Percentiles rank a stretch among this genome's conserved stretches.
phyloP scores from a whole-genome alignment of 1,284 basidiomycete genomes.

The Taiwanofungus camphoratus region DNA sequence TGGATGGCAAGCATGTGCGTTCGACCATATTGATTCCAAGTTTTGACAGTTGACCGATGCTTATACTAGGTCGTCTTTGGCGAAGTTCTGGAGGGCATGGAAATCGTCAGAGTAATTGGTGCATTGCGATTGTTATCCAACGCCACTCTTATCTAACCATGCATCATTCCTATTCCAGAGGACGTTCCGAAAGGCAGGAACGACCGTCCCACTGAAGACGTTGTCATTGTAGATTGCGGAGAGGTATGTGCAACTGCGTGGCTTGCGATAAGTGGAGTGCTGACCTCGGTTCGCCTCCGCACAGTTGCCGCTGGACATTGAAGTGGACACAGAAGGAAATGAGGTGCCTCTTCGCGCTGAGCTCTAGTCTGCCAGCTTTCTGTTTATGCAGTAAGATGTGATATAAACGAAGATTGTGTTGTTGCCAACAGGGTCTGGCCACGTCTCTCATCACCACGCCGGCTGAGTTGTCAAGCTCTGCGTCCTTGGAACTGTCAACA shows the following conservation, averaged over 20 bases:
- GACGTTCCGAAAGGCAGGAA: constrained; percentile 57
- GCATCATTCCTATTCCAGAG: constrained; percentile 50
- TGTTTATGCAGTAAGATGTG: constrained; percentile 30
- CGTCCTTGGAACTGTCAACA: constrained; percentile 4
- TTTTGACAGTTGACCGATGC: constrained; percentile 7
- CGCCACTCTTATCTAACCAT: not conserved
- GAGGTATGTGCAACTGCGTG: too few relatives aligned
- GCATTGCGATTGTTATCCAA: constrained; percentile 18
- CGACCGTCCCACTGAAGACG: constrained; percentile 70
- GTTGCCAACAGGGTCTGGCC: constrained; percentile 22
- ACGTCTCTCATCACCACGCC: constrained; percentile 2
- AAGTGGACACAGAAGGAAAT: constrained; percentile 62
- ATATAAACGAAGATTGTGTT: constrained; percentile 50
- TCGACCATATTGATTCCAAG: constrained; percentile 3
- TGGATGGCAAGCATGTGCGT: constrained; percentile 70
- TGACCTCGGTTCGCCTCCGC: not conserved
- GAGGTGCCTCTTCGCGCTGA: constrained; percentile 91
- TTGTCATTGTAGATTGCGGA: constrained; percentile 77
- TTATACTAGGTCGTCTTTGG: constrained; percentile 80
- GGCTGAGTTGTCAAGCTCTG: constrained; percentile 2
- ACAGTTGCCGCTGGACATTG: constrained; percentile 60
- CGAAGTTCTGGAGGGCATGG: constrained; percentile 86
- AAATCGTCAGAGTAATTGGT: constrained; percentile 75
- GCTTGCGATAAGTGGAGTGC: too few relatives aligned
- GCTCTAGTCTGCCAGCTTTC: constrained; percentile 60